These are phyloP conservation scores for Poronia punctata DNA, from an alignment of 495 filamentous ascomycete genomes.

Conservation along the genomic window DNA sequence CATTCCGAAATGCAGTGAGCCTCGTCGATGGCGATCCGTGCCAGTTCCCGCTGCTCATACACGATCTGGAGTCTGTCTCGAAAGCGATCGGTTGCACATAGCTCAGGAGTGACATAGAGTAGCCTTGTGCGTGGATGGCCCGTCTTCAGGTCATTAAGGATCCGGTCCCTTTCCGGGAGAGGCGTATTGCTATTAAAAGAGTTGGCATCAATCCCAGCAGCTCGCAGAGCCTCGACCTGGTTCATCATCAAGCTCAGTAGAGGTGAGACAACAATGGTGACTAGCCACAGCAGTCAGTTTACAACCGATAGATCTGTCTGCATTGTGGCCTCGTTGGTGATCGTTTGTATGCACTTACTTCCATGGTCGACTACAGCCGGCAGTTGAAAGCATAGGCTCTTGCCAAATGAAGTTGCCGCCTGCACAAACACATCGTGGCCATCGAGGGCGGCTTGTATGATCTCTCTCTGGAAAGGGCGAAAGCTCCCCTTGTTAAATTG, in stretches of 20 bases:
- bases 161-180: constrained; percentile 52
- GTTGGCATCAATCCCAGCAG: constrained; percentile 67
- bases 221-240: constrained; percentile 75
- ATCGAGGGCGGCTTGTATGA: constrained; percentile 71
- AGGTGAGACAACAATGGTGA: constrained; percentile 88
- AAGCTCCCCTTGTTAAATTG: constrained; percentile 65
- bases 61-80: constrained; percentile 65
- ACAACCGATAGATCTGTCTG: neutral
- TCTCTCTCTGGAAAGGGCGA: constrained; percentile 80
- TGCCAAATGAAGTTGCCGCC: constrained; percentile 93
- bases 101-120: constrained; percentile 90
- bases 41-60: constrained; percentile 74
- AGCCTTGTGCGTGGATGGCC: constrained; percentile 80
- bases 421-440: constrained; percentile 86
- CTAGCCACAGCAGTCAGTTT: constrained; percentile 32
- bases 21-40: constrained; percentile 85
- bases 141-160: constrained; percentile 72
- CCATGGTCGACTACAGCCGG: constrained; percentile 83
- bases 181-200: constrained; percentile 81
- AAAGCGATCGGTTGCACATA: constrained; percentile 72
- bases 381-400: constrained; percentile 90
- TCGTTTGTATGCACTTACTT: constrained; percentile 45
- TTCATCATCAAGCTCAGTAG: constrained; percentile 91
- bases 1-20: constrained; percentile 97
- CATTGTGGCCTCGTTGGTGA: neutral